These are phyloP conservation scores for Tylopilus cervinicoccineus DNA, from an alignment of 768 basidiomycete species.

Conservation along the genomic window DNA sequence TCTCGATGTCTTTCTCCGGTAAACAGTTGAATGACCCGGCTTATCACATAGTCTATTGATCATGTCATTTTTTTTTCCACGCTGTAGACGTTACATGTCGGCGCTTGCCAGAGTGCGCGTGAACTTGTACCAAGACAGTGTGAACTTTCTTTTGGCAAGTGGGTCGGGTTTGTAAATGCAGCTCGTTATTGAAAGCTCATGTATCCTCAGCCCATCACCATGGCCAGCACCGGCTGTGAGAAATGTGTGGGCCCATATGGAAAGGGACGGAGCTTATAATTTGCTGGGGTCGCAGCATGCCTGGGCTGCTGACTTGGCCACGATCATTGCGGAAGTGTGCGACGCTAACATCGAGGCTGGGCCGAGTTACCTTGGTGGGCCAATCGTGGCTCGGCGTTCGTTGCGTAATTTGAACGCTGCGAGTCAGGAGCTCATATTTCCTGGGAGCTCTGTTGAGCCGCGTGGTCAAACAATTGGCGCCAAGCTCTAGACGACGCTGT, in stretches of 20 bases:
- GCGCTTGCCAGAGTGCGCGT: neutral
- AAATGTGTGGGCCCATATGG: conserved; percentile 5
- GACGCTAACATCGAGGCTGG: neutral
- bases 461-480: conserved; percentile 18
- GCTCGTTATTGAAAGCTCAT: neutral
- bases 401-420: conserved; percentile 11
- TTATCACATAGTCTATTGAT: neutral
- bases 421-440: conserved; percentile 14
- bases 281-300: neutral
- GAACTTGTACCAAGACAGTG: neutral
- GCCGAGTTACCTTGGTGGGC: conserved; percentile 10
- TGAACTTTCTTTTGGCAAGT: neutral
- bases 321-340: conserved; percentile 21
- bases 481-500: conserved; percentile 11
- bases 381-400: conserved; percentile 12
- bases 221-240: conserved; percentile 1
- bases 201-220: conserved; percentile 10
- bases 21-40: neutral
- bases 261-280: conserved; percentile 14
- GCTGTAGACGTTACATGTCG: neutral
- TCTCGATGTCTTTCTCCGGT: conserved; percentile 5
- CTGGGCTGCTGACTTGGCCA: conserved; percentile 11
- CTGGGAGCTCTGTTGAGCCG: conserved; percentile 12
- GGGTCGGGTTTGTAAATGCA: neutral
- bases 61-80: neutral